These are phyloP conservation scores for Diaporthe longicolla DNA, from an alignment of 2,329 filamentous ascomycete genomes.

Conservation along the genomic window DNA sequence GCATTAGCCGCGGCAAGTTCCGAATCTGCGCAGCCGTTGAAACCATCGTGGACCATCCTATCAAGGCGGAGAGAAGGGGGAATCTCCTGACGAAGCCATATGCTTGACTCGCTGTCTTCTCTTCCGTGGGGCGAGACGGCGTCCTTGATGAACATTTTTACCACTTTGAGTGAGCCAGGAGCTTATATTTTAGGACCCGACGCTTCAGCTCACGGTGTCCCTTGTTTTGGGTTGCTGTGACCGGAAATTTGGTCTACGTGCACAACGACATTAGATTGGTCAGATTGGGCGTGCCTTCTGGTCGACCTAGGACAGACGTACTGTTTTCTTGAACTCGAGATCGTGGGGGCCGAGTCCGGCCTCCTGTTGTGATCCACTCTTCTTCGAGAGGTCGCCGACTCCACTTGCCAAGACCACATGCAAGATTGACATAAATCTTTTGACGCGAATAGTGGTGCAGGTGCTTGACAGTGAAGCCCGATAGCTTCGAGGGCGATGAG, in stretches of 20 bases:
- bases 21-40: background rate
- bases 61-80: background rate
- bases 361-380: conserved; percentile 1
- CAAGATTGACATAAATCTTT: conserved; percentile 25
- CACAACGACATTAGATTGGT: background rate
- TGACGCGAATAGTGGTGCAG: background rate
- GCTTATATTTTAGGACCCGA: background rate
- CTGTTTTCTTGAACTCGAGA: background rate
- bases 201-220: background rate
- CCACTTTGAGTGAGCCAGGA: background rate
- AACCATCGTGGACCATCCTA: background rate
- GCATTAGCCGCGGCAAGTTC: conserved; percentile 2
- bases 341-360: background rate
- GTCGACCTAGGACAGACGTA: background rate
- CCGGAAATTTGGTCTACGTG: background rate
- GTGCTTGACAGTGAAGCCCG: background rate
- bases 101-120: conserved; percentile 14
- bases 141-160: too few species aligned
- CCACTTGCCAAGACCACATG: conserved; percentile 21
- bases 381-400: background rate
- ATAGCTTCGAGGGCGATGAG: too few species aligned
- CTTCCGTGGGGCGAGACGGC: background rate
- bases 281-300: background rate
- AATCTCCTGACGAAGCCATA: conserved; percentile 5
- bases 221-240: background rate